Evolutionary conservation across 225 moss, liverwort and hornwort species (phyloP).

Genomic region (Sphagnum contortum): DNA sequence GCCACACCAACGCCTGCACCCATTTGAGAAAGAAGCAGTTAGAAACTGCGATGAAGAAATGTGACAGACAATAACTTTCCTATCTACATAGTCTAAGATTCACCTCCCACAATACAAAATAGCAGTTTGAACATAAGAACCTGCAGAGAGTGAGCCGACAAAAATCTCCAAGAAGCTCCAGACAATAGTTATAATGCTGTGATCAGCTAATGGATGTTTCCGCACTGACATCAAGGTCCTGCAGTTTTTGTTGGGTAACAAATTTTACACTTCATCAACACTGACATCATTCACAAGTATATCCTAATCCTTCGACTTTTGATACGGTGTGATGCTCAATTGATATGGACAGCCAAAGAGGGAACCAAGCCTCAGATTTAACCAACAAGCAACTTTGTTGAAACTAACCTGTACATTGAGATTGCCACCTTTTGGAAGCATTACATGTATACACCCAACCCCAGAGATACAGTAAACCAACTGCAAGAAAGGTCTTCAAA

Average conservation of each 20-base stretch:
- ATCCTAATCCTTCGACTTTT: too few species aligned
- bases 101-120: too few species aligned
- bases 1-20: conserved; percentile 86
- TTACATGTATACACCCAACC: too few species aligned
- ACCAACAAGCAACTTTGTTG: background rate
- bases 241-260: conserved; percentile 3
- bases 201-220: conserved; percentile 61
- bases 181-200: conserved; percentile 57
- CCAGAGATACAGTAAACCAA: too few species aligned
- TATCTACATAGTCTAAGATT: too few species aligned
- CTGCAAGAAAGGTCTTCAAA: too few species aligned
- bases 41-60: conserved; percentile 3
- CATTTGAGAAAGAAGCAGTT: conserved; percentile 11
- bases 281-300: too few species aligned
- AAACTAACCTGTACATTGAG: conserved; percentile 64
- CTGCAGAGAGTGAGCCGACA: conserved; percentile 88
- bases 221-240: conserved; percentile 90
- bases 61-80: too few species aligned
- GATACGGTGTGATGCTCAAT: too few species aligned
- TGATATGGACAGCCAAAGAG: too few species aligned
- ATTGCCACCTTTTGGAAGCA: conserved; percentile 48
- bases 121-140: conserved; percentile 7
- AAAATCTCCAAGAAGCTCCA: conserved; percentile 98
- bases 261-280: too few species aligned
- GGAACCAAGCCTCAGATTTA: too few species aligned